Conservation (phyloP, 2,329 filamentous ascomycete genomes). For the Amesomyces nigricolor region DNA sequence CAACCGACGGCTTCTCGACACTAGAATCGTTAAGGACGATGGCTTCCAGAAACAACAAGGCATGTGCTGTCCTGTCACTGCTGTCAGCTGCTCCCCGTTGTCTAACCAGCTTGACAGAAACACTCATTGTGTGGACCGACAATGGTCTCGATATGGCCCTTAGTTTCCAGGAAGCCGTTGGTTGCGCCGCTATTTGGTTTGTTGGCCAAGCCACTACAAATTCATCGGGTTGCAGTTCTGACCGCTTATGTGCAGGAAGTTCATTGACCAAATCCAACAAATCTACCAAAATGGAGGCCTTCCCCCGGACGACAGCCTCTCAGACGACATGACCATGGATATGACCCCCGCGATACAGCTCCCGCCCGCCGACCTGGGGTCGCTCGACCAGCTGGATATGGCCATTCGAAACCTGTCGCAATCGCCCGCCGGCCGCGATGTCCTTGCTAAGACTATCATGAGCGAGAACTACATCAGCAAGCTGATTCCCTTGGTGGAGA, state of each 20-base stretch:
- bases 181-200: conserved; percentile 87
- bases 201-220: conserved; percentile 20
- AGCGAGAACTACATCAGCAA: conserved; percentile 81
- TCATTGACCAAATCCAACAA: conserved; percentile 80
- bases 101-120: conserved; percentile 55
- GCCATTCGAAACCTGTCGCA: conserved; percentile 74
- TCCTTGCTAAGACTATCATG: conserved; percentile 80
- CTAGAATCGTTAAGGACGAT: conserved; percentile 86
- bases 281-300: conserved; percentile 57
- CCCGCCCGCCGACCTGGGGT: conserved; percentile 73
- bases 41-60: conserved; percentile 98
- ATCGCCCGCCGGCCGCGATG: conserved; percentile 72
- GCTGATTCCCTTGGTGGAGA: conserved; percentile 76
- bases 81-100: conserved; percentile 26
- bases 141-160: conserved; percentile 94
- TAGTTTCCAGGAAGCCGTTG: conserved; percentile 95
- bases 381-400: conserved; percentile 77
- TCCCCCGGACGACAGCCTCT: conserved; percentile 75
- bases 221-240: conserved; percentile 20
- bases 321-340: conserved; percentile 78
- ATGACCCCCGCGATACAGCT: conserved; percentile 64
- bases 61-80: conserved; percentile 36
- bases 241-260: conserved; percentile 59
- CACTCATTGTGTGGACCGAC: conserved; percentile 97
- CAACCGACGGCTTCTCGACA: conserved; percentile 76